phyloP scores from a whole-genome alignment of 495 filamentous ascomycete species.

The Aspergillus affinis region DNA sequence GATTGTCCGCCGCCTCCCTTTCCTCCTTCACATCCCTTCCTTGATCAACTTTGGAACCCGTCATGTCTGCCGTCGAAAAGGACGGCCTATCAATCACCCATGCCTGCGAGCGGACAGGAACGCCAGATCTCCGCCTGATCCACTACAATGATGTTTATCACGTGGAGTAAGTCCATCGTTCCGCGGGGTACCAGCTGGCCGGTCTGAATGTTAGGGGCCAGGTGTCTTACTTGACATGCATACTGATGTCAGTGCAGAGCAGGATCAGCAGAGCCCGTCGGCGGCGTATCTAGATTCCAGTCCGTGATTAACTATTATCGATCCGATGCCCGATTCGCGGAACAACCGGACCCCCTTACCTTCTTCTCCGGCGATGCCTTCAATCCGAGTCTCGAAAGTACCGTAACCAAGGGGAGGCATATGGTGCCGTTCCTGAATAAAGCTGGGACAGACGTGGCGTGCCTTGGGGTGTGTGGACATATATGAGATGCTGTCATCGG shows the following conservation, averaged over 20 bases:
- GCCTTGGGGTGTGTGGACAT: constrained; percentile 61
- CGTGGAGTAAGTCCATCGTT: constrained; percentile 55
- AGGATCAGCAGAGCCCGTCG: constrained; percentile 75
- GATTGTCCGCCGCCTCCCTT: background rate
- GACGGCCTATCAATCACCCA: constrained; percentile 51
- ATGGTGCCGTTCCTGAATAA: constrained; percentile 87
- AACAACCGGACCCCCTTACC: constrained; percentile 66
- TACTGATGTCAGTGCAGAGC: constrained; percentile 28
- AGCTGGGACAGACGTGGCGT: constrained; percentile 72
- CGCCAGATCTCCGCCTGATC: constrained; percentile 73
- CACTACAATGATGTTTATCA: constrained; percentile 97
- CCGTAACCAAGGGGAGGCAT: constrained; percentile 82
- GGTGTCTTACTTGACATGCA: background rate
- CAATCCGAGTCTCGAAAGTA: constrained; percentile 84
- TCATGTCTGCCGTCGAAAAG: constrained; percentile 32
- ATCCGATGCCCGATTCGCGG: constrained; percentile 51
- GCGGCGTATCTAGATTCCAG: constrained; percentile 77
- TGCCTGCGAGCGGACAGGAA: constrained; percentile 47
- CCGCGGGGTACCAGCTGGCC: background rate
- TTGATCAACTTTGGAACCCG: constrained; percentile 9
- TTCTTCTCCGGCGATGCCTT: constrained; percentile 92
- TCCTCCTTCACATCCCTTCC: constrained; percentile 13
- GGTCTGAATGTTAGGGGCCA: background rate
- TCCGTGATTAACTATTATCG: constrained; percentile 75
- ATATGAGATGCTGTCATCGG: background rate